Conservation (phyloP, 345 rosid genomes). For the Euphorbia tirucalli region DNA sequence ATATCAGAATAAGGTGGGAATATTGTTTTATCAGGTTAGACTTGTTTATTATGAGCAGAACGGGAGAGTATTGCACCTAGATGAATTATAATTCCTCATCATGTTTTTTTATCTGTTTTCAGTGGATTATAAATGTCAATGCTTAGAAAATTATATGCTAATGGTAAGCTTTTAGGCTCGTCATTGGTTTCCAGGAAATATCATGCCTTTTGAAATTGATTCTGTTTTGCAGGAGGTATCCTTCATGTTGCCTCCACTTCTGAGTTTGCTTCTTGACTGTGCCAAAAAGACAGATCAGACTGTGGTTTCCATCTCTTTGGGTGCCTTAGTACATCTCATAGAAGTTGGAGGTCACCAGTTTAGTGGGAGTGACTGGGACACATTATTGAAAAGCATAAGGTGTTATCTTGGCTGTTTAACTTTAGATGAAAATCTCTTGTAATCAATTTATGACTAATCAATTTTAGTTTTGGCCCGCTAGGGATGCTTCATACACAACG, state of each 20-base stretch:
- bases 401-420: constrained; percentile 14
- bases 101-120: background rate
- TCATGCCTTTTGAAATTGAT: constrained; percentile 13
- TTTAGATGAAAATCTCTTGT: background rate
- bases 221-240: constrained; percentile 74
- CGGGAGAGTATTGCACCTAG: background rate
- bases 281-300: constrained; percentile 96
- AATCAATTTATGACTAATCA: constrained; percentile 7
- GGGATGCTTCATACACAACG: constrained; percentile 96
- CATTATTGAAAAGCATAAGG: constrained; percentile 96
- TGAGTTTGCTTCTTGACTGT: constrained; percentile 90
- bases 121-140: background rate
- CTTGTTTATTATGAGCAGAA: background rate
- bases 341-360: constrained; percentile 99
- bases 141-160: background rate
- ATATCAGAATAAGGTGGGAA: background rate
- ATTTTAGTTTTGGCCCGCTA: constrained; percentile 27
- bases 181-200: constrained; percentile 13
- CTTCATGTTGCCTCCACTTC: constrained; percentile 95
- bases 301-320: constrained; percentile 92
- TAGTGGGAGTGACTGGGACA: constrained; percentile 94
- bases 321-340: constrained; percentile 94
- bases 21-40: background rate
- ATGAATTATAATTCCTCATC: background rate
- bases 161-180: background rate